Evolutionary conservation across 2,329 filamentous ascomycete species (phyloP), one percentile per base, ranked within the genome.

Genomic region (Colletotrichum tofieldiae): DNA sequence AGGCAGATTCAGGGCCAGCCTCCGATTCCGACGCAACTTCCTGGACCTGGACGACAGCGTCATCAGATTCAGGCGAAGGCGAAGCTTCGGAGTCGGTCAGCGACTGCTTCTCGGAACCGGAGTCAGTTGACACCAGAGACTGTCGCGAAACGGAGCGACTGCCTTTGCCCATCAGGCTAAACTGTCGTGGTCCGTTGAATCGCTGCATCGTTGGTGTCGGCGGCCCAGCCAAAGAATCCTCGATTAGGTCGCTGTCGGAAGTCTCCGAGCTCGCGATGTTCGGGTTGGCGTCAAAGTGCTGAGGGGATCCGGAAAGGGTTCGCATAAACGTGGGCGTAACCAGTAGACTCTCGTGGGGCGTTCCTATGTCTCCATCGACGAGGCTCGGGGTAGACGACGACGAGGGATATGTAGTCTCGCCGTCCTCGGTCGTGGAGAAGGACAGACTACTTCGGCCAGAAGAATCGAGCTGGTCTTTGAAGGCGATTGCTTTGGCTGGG

Each of bases 371-470:
- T 47, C 65, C 66, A 39, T 75, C 72, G 52, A 72, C 58, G 39
- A 77, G 71, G 59, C 74, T 75, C n/a, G 77, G 77, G 32, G 77
- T 76, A 32, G 73, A 72, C 32, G 75, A 73, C 11, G 75, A 75
- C 9, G 70, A 69, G 16, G 29, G 54, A 70, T 69, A 72, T 37
- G 75, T 73, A 49, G 63, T 60, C 7, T 71, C 61, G 20, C 66
- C 67, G 37, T 76, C 74, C 32, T 77, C 75, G 35, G 68, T 55
- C 35, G 51, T 16, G 26, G 56, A 62, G 16, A 65, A 52, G 47
- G 72, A 74, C 5, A 67, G 39, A 37, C 43, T 56, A 59, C 60
- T 65, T 35, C 71, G 61, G 26, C 60, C 49, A 49, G 65, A 43
- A 43, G 37, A 55, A 54, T 52, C 54, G 49, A 58, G 26, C 32